A percentile compares a stretch with the other conserved stretches of the same genome.
Evolutionary conservation across 2,329 filamentous ascomycete genomes (phyloP).

Genomic region (Pezicula rhizophila): DNA sequence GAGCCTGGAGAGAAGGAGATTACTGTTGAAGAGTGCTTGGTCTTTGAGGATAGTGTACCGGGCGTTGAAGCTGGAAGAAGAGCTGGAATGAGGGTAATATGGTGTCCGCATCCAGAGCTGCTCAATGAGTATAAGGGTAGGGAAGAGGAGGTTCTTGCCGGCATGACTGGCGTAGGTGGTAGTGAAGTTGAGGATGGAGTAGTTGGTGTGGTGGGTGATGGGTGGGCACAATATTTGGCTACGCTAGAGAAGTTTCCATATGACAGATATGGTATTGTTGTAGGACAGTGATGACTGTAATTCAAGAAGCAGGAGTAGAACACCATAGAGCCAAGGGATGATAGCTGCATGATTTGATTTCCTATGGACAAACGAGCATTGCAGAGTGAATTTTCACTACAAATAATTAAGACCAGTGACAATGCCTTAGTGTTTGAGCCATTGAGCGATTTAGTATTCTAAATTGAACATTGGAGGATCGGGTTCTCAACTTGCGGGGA

Average conservation of each 20-base stretch:
- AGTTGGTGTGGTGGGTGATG: conserved; percentile 48
- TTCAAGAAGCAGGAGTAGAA: too few relatives aligned
- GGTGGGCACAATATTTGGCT: conserved; percentile 51
- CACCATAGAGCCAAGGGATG: too few relatives aligned
- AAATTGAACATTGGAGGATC: too few relatives aligned
- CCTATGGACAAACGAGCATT: too few relatives aligned
- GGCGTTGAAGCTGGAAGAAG: conserved; percentile 86
- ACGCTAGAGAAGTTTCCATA: conserved; percentile 52
- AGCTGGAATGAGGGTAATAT: conserved; percentile 91
- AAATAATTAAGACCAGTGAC: too few relatives aligned
- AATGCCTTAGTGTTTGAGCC: too few relatives aligned
- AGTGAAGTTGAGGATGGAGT: conserved; percentile 49
- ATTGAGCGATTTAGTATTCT: too few relatives aligned
- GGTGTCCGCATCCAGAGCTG: conserved; percentile 80
- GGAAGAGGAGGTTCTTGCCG: conserved; percentile 78
- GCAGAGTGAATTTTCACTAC: too few relatives aligned
- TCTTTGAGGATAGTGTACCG: conserved; percentile 92
- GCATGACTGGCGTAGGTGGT: conserved; percentile 46
- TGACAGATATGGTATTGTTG: conserved; percentile 49
- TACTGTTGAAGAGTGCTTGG: conserved; percentile 78
- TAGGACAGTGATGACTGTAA: background rate
- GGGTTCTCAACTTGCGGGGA: too few relatives aligned
- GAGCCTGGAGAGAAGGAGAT: conserved; percentile 58
- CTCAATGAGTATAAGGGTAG: conserved; percentile 68
- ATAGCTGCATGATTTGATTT: too few relatives aligned